Percentiles rank a stretch among this genome's conserved stretches.
Conservation (phyloP, 176 grass and related monocot genomes). For the Aegilops umbellulata region DNA sequence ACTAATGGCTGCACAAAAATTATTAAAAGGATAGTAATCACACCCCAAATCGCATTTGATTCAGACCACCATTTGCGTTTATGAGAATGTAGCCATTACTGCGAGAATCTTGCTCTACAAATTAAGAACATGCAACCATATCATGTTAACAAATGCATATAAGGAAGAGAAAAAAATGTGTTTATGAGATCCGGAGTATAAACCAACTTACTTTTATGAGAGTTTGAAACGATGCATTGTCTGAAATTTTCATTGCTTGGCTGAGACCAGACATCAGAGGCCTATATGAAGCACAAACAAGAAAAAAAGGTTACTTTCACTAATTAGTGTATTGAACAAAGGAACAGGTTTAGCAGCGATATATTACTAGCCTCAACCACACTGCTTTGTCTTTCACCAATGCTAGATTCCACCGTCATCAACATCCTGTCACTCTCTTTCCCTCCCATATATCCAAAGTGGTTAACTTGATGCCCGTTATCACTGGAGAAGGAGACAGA, state of each 20-base stretch:
- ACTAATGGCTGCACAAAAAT: slow-evolving; percentile 19
- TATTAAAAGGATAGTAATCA: slow-evolving; percentile 46
- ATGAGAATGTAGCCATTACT: slow-evolving; percentile 93
- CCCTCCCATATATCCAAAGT: slow-evolving; percentile 27
- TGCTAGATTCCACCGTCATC: slow-evolving; percentile 60
- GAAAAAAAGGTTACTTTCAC: slow-evolving; percentile 15
- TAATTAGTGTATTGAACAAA: slow-evolving; percentile 6
- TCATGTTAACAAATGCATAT: slow-evolving; percentile 21
- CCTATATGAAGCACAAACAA: slow-evolving; percentile 45
- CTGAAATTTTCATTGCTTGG: slow-evolving; percentile 69
- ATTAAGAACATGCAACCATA: slow-evolving; percentile 2
- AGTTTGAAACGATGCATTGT: slow-evolving; percentile 76
- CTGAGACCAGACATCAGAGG: slow-evolving; percentile 71
- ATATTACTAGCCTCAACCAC: slow-evolving; percentile 67
- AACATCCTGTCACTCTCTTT: slow-evolving; percentile 76
- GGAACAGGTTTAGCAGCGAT: slow-evolving; percentile 16
- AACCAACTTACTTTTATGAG: slow-evolving; percentile 79
- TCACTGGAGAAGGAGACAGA: slow-evolving; percentile 49
- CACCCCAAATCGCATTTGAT: slow-evolving; percentile 99
- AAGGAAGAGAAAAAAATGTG: slow-evolving; percentile 14
- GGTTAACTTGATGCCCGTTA: slow-evolving; percentile 33
- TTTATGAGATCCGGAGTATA: background rate
- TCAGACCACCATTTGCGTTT: slow-evolving; percentile 98
- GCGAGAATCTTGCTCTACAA: slow-evolving; percentile 69
- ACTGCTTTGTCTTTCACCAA: slow-evolving; percentile 34